Conservation (phyloP, 768 basidiomycete species). For the Harrya chromipes region DNA sequence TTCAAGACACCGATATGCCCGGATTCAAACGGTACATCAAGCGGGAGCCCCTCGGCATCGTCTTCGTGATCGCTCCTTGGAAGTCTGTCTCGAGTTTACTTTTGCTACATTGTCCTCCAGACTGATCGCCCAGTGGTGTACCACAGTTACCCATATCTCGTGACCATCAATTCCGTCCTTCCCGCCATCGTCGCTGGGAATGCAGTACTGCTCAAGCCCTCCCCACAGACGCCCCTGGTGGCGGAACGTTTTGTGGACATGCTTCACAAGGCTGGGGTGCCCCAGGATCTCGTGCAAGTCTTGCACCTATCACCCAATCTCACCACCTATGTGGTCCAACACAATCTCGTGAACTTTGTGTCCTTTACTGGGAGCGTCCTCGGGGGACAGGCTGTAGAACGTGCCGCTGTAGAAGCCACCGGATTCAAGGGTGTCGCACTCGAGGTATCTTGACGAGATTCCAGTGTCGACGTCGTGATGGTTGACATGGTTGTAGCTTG, state of each 20-base stretch:
- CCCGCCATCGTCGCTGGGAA: conserved; percentile 92
- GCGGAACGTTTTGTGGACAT: conserved; percentile 78
- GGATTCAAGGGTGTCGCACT: conserved; percentile 87
- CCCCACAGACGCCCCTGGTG: conserved; percentile 90
- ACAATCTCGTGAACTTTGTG: conserved; percentile 72
- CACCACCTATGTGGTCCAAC: conserved; percentile 57
- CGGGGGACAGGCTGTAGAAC: conserved; percentile 72
- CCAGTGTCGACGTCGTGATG: neutral
- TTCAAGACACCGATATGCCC: conserved; percentile 76
- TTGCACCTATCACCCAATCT: conserved; percentile 68
- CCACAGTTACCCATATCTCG: conserved; percentile 81
- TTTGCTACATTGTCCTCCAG: no score
- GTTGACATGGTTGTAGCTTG: conserved; percentile 55
- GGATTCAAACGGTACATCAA: conserved; percentile 84
- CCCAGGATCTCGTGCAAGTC: conserved; percentile 68
- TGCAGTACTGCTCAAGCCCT: conserved; percentile 88
- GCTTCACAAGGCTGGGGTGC: conserved; percentile 74
- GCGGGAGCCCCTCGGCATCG: conserved; percentile 80
- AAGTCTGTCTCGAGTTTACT: conserved; percentile 53
- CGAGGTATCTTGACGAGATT: conserved; percentile 50
- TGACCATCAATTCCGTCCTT: conserved; percentile 86
- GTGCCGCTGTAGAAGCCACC: conserved; percentile 57
- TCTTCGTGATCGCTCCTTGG: conserved; percentile 89
- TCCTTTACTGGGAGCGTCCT: conserved; percentile 88
- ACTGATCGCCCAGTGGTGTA: neutral